phyloP scores from a whole-genome alignment of 2,329 filamentous ascomycete species.

The Fonsecaea multimorphosa region DNA sequence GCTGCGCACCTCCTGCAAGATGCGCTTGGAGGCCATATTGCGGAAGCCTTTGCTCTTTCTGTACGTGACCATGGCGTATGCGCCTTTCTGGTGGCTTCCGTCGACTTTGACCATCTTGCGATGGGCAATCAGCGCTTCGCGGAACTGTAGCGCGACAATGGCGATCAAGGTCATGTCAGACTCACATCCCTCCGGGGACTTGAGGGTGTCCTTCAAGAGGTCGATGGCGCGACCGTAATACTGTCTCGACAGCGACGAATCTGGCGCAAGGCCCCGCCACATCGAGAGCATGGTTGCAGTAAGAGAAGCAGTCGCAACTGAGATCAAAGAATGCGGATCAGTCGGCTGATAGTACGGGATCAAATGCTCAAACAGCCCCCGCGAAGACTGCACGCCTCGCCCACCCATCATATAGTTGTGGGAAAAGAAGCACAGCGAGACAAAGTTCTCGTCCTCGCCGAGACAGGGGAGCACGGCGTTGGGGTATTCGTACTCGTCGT shows the following conservation, averaged over 20 bases:
- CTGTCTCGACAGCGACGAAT: constrained; percentile 6
- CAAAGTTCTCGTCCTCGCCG: constrained; percentile 11
- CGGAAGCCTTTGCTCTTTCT: constrained; percentile 11
- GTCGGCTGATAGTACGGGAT: constrained; percentile 9
- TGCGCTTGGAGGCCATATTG: constrained; percentile 2
- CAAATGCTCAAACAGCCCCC: constrained; percentile 10
- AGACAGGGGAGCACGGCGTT: constrained; percentile 1
- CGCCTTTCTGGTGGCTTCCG: constrained; percentile 13
- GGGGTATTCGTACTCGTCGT: background rate
- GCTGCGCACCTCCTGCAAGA: constrained; percentile 11
- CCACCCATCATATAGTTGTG: constrained; percentile 11
- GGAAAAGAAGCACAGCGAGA: constrained; percentile 11
- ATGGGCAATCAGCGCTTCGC: constrained; percentile 9
- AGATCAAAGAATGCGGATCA: background rate
- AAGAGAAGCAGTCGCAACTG: background rate
- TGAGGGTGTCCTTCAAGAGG: constrained; percentile 4
- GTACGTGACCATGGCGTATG: constrained; percentile 7
- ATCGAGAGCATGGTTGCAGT: constrained; percentile 9
- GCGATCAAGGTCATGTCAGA: constrained; percentile 6
- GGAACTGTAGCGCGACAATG: constrained; percentile 11
- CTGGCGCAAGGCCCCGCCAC: constrained; percentile 1
- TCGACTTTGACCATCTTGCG: constrained; percentile 10
- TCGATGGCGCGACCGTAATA: constrained; percentile 6
- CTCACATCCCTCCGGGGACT: background rate
- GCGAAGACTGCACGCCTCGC: constrained; percentile 7